Evolutionary conservation across 2,329 filamentous ascomycete genomes (phyloP), one percentile per base, ranked within the genome.

Genomic region (Colletotrichum lupini): DNA sequence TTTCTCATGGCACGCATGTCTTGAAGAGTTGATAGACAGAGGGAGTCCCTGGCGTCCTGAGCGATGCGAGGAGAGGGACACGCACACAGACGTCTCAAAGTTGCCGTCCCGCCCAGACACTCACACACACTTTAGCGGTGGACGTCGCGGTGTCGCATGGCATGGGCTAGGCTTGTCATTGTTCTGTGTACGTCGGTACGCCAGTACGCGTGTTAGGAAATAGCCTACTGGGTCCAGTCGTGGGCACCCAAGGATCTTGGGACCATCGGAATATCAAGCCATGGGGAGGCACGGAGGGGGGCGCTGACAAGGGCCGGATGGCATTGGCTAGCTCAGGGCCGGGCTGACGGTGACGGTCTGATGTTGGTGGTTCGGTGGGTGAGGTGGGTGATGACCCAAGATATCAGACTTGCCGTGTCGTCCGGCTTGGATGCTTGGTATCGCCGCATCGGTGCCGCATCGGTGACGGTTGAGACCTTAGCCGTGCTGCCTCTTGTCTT

Each of bases 361-460:
- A 30, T 26, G 30, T 62, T 62, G 46, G 28, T 61, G 61, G 46
- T n/a, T 4, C 42, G n/a, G 42, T 19, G 42, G 16, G 42, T n/a
- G 42, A 49, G 7, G 42, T 49, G 42, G 42, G 42, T 49, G 42
- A 49, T 19, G 16, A 46, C 60, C 61, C 30, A 55, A 55, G 60
- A 56, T 42, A 65, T 65, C 32, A 37, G 37, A 56, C 28, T 57
- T 65, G 62, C 62, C 62, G 62, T 30, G 49, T 57, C 49, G 49
- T 65, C 62, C 62, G 62, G 62, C 62, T 65, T 65, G 62, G 62
- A 37, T 30, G 62, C 62, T 57, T 65, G 52, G 62, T 56, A 46
- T n/a, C 52, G 62, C 62, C 32, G 52, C 62, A 22, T 56, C 32
- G 52, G 52, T 57, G 52, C 52, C 52, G 52, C 26, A 55, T 55